Evolutionary conservation across 805 yeast species (phyloP).

Genomic region (Yueomyces sinensis): DNA sequence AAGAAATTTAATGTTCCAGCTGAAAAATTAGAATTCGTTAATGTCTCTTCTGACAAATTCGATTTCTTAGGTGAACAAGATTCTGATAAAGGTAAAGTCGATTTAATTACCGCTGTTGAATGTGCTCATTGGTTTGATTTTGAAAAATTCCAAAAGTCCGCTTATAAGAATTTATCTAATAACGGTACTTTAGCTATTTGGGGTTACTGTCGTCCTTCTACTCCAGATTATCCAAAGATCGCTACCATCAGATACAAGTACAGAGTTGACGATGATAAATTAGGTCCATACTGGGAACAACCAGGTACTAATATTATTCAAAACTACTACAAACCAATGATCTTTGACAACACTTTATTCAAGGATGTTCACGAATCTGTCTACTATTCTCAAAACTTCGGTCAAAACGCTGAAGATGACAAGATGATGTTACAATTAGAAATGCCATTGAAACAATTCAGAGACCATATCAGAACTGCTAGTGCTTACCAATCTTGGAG

Average conservation of each 20-base stretch:
- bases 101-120: conserved; percentile 67
- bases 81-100: conserved; percentile 36
- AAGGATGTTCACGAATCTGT: conserved; percentile 45
- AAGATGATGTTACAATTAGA: background rate
- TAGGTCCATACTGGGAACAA: conserved; percentile 32
- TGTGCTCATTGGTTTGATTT: conserved; percentile 79
- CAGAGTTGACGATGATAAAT: conserved; percentile 32
- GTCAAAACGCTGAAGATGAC: background rate
- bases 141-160: conserved; percentile 35
- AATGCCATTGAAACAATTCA: background rate
- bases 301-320: background rate
- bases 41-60: conserved; percentile 20
- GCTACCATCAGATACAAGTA: conserved; percentile 40
- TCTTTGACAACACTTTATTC: conserved; percentile 81
- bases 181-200: conserved; percentile 64
- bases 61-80: conserved; percentile 5
- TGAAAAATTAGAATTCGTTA: conserved; percentile 12
- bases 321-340: background rate
- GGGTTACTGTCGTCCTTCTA: conserved; percentile 66
- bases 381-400: background rate
- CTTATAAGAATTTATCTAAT: conserved; percentile 36
- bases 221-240: conserved; percentile 38
- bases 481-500: background rate
- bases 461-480: background rate
- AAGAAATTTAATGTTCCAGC: conserved; percentile 1